A percentile compares a stretch with the other conserved stretches of the same genome.
These are phyloP conservation scores for Citrus cavaleriei DNA, from an alignment of 345 rosid genomes.

Conservation along the genomic window DNA sequence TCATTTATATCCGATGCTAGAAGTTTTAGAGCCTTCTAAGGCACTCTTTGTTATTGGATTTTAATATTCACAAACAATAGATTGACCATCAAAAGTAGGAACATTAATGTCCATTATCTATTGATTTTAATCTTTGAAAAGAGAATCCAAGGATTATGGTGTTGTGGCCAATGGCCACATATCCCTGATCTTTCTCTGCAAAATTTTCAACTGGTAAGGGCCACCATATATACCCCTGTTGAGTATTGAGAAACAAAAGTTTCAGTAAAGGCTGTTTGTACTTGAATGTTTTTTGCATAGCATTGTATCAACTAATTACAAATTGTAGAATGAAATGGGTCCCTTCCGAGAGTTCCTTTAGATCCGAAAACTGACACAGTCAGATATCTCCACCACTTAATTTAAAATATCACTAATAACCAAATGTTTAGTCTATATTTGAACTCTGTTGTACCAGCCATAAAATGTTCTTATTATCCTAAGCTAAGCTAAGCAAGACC, in stretches of 20 bases:
- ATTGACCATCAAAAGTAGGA: slow-evolving; percentile 3
- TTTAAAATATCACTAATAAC: neutral
- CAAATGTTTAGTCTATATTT: neutral
- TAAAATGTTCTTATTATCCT: neutral
- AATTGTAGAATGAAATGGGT: neutral
- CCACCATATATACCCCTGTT: neutral
- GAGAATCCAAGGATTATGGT: slow-evolving; percentile 33
- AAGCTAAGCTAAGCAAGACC: neutral
- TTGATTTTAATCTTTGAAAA: slow-evolving; percentile 13
- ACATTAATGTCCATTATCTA: neutral
- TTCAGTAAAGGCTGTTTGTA: slow-evolving; percentile 1
- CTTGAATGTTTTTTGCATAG: slow-evolving; percentile 1
- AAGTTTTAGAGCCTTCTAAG: slow-evolving; percentile 24
- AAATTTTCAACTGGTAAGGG: neutral
- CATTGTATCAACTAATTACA: neutral
- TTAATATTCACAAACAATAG: slow-evolving; percentile 5
- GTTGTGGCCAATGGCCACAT: slow-evolving; percentile 17
- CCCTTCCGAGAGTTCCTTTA: neutral
- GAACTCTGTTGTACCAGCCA: neutral
- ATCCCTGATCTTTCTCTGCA: neutral
- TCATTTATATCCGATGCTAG: slow-evolving; percentile 42
- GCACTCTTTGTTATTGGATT: slow-evolving; percentile 28
- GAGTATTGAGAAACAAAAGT: slow-evolving; percentile 1
- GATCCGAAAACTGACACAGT: neutral
- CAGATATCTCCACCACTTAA: neutral